Percentiles rank a stretch among this genome's conserved stretches.
Conservation (phyloP, 768 basidiomycete species). For the Wakefieldia striispora region DNA sequence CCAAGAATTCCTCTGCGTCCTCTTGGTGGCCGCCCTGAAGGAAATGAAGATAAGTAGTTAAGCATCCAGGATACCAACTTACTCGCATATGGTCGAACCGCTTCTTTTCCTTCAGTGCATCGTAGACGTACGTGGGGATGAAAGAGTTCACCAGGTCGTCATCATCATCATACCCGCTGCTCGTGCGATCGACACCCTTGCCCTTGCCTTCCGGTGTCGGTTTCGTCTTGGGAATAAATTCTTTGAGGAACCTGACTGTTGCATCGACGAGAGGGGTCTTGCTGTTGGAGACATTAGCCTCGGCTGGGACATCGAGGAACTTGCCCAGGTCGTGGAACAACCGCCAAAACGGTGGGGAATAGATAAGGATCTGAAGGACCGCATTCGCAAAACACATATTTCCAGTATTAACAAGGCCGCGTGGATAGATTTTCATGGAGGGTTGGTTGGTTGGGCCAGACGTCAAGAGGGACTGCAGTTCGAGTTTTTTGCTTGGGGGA, state of each 20-base stretch:
- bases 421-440: constrained; percentile 47
- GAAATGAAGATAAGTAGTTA: background rate
- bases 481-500: constrained; percentile 41
- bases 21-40: constrained; percentile 87
- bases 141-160: constrained; percentile 64
- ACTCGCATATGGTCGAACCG: constrained; percentile 92
- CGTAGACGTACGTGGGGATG: constrained; percentile 83
- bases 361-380: constrained; percentile 86
- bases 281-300: constrained; percentile 24
- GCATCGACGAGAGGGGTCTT: constrained; percentile 63
- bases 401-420: constrained; percentile 90
- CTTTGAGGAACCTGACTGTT: constrained; percentile 70
- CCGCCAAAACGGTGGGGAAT: constrained; percentile 81
- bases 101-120: constrained; percentile 91
- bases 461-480: constrained; percentile 55
- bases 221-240: constrained; percentile 50
- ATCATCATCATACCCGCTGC: constrained; percentile 39
- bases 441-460: constrained; percentile 31
- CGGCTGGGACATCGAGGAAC: constrained; percentile 37
- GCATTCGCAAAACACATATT: constrained; percentile 99
- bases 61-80: constrained; percentile 29
- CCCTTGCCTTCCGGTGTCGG: constrained; percentile 32
- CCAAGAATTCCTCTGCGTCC: constrained; percentile 98
- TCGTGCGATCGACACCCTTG: constrained; percentile 38
- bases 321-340: constrained; percentile 72